Evolutionary conservation across 345 rosid species (phyloP).

Genomic region (Zanthoxylum bungeanum): DNA sequence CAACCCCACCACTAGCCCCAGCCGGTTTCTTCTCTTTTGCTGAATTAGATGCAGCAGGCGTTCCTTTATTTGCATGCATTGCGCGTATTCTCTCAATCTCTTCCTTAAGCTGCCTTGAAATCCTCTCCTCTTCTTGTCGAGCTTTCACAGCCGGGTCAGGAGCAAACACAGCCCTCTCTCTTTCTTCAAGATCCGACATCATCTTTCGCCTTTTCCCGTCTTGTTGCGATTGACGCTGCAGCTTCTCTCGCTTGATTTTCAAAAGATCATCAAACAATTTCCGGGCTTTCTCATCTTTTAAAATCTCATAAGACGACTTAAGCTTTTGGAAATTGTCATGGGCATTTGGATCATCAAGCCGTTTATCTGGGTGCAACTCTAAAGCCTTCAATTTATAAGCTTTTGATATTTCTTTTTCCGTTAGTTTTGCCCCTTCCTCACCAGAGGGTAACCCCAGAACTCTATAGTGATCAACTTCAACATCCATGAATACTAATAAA

Average conservation of each 20-base stretch:
- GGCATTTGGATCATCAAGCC: constrained; percentile 83
- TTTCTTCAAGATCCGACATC: constrained; percentile 80
- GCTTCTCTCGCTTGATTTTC: constrained; percentile 63
- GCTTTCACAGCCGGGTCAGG: constrained; percentile 41
- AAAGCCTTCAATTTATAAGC: constrained; percentile 75
- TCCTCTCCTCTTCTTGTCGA: constrained; percentile 62
- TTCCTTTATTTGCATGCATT: constrained; percentile 42
- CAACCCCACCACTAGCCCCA: no score
- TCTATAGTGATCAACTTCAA: constrained; percentile 18
- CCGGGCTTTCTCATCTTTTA: constrained; percentile 75
- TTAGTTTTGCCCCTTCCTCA: constrained; percentile 75
- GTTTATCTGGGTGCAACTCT: constrained; percentile 83
- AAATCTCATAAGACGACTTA: constrained; percentile 69
- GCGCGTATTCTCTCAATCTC: constrained; percentile 73
- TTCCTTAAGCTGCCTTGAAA: constrained; percentile 64
- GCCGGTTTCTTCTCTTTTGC: no score
- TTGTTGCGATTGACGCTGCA: constrained; percentile 44
- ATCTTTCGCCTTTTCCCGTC: constrained; percentile 72
- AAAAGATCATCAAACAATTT: constrained; percentile 83
- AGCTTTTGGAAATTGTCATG: constrained; percentile 73
- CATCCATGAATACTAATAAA: no score
- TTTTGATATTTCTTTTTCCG: constrained; percentile 69
- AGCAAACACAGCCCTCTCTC: constrained; percentile 71
- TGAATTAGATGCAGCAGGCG: constrained; percentile 19
- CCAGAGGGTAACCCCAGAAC: constrained; percentile 82